Evolutionary conservation across 768 basidiomycete genomes (phyloP), one percentile per base, ranked within the genome.

Genomic region (Lactifluus pinguis): DNA sequence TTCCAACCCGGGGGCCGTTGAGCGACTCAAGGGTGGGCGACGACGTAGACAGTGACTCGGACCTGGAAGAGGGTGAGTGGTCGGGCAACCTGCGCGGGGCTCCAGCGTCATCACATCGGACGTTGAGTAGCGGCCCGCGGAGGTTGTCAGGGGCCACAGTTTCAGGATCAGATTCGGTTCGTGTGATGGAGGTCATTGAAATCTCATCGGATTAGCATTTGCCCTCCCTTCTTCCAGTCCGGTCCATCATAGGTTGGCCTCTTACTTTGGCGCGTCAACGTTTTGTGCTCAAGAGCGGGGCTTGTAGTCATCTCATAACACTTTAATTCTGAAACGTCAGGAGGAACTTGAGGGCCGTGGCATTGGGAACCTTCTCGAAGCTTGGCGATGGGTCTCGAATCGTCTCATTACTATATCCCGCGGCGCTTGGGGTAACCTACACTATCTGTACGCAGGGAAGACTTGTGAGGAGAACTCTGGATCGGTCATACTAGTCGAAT

Each of bases 161-260:
- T 17, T 38, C 53, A 15, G 51, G 13, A 36, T 5, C 52, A n/a
- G 21, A 8, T 4, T 9, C 50, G 29, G 49, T 25, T n/a, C 11
- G 17, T n/a, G 58, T 49, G 10, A 13, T 39, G n/a, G 62, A 63
- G 38, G 30, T 63, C 10, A 61, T 63, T 50, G 62, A 63, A 2
- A 55, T 63, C 30, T 63, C 54, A n/a, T 61, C 59, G 19, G 42
- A 63, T 14, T 63, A 55, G 44, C 36, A 25, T 47, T 25, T 6
- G 8, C n/a, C 10, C 19, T 38, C 13, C 8, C 38, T 3, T 38
- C 13, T 38, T 45, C 44, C 44, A 2, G 19, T 19, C 19, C 7
- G 8, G 19, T 45, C 7, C 19, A 21, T 13, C 14, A 15, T 21
- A 47, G 21, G 21, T 25, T 47, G 19, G 21, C 45, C 21, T 47